These are phyloP conservation scores for Cichorium intybus DNA, from an alignment of 140 eudicot species.

Conservation along the genomic window DNA sequence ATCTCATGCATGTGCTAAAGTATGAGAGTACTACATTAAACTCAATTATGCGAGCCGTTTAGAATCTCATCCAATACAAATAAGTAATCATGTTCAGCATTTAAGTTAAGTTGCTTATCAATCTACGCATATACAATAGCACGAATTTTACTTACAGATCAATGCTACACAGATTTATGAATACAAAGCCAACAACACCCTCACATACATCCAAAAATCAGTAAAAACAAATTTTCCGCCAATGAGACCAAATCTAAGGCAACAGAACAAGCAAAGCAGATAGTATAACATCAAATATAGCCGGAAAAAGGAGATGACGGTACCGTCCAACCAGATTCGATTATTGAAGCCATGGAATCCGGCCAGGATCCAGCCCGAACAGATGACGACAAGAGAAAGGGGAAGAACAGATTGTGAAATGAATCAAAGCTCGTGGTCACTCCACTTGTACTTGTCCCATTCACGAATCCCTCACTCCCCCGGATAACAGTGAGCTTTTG, in stretches of 20 bases:
- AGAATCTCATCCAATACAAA: neutral
- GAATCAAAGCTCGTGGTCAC: constrained; percentile 44
- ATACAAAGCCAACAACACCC: neutral
- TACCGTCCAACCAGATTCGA: constrained; percentile 87
- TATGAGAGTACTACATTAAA: constrained; percentile 4
- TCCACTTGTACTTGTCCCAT: constrained; percentile 16
- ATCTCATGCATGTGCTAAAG: constrained; percentile 28
- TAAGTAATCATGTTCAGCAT: constrained; percentile 10
- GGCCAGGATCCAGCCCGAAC: constrained; percentile 5
- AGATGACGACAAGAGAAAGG: constrained; percentile 5
- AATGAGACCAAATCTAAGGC: constrained; percentile 33
- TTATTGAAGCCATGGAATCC: constrained; percentile 60
- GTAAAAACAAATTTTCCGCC: neutral
- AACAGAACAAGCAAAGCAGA: constrained; percentile 14
- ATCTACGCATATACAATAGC: neutral
- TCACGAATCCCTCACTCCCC: constrained; percentile 6
- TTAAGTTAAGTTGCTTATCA: neutral
- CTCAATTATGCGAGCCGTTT: neutral
- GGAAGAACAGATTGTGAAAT: constrained; percentile 11
- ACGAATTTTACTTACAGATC: neutral
- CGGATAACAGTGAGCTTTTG: constrained; percentile 15
- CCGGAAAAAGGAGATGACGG: neutral
- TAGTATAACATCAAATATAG: neutral
- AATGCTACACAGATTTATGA: constrained; percentile 6
- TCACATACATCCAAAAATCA: neutral